Evolutionary conservation across 108 stramenopile genomes (phyloP), one percentile per base, ranked within the genome.

Genomic region (Cyclostephanos invisitatus): DNA sequence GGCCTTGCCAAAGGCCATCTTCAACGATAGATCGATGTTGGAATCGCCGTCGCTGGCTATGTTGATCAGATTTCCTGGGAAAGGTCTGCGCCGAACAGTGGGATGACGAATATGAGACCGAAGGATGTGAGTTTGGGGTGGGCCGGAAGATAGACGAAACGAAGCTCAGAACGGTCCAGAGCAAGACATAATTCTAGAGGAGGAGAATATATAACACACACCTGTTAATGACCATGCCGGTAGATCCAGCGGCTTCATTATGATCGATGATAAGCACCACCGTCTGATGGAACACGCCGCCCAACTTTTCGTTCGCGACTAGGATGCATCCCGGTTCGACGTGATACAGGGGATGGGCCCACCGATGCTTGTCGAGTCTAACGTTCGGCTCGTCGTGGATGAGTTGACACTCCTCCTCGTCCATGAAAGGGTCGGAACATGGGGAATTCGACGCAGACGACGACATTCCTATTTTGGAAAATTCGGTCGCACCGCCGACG

Each of bases 191-290:
- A 21, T 10, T 60, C 20, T 20, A 60, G 32, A 62, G 22, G 40
- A n/a, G n/a, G n/a, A n/a, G n/a, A n/a, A n/a, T n/a, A n/a, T n/a
- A n/a, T n/a, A n/a, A n/a, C n/a, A 85, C 88, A 67, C 75, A 91
- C 91, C 94, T 83, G 71, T 95, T 95, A 70, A 95, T 91, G 12
- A 95, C 84, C 63, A 95, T 85, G 29, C 94, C 94, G 27, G 86
- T 90, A 9, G 89, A 82, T 62, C 91, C 91, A 20, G 74, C 72
- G 27, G 69, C 74, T 46, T 94, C 93, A 64, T 85, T 78, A 66
- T 94, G 93, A 36, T 94, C 91, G 64, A 95, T 88, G 50, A 95
- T 87, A 51, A 95, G 71, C 38, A 95, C 91, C 42, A 95, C 87
- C 7, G 94, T 92, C 73, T 92, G 94, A 75, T 87, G 88, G 73